Evolutionary conservation across 2,329 filamentous ascomycete species (phyloP).

Genomic region (Stromatinia cepivora): DNA sequence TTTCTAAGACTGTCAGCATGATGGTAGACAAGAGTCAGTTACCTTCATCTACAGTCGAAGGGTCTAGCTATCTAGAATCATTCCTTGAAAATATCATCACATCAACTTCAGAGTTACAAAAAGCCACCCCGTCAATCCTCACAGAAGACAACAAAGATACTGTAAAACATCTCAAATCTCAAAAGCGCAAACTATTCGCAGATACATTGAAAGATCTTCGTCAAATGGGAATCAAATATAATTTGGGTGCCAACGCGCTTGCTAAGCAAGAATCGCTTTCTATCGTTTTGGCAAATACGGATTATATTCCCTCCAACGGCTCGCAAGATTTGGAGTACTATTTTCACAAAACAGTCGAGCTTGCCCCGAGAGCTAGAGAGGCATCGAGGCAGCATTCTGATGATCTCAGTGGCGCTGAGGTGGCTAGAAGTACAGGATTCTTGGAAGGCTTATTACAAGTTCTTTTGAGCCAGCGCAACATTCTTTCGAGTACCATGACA

Average conservation of each 20-base stretch:
- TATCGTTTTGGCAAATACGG: constrained; percentile 63
- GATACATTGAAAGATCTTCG: constrained; percentile 82
- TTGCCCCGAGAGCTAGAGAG: constrained; percentile 67
- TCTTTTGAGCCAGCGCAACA: constrained; percentile 59
- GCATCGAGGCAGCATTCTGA: constrained; percentile 73
- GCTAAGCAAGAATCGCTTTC: constrained; percentile 71
- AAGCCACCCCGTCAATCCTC: constrained; percentile 77
- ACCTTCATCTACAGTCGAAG: constrained; percentile 54
- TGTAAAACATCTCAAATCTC: constrained; percentile 85
- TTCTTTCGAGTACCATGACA: constrained; percentile 29
- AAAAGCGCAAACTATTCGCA: constrained; percentile 87
- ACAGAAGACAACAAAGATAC: constrained; percentile 83
- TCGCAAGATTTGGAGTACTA: constrained; percentile 57
- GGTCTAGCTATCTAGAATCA: constrained; percentile 59
- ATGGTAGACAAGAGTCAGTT: constrained; percentile 66
- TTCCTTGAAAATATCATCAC: constrained; percentile 70
- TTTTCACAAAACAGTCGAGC: constrained; percentile 76
- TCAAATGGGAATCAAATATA: constrained; percentile 86
- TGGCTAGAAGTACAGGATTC: constrained; percentile 75
- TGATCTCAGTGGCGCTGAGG: constrained; percentile 79
- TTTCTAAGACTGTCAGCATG: constrained; percentile 66
- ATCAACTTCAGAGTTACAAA: constrained; percentile 72
- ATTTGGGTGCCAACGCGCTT: constrained; percentile 72
- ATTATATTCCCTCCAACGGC: constrained; percentile 41
- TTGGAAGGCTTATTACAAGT: constrained; percentile 80